Evolutionary conservation across 2,329 filamentous ascomycete genomes (phyloP).

Genomic region (Fusarium torulosum): DNA sequence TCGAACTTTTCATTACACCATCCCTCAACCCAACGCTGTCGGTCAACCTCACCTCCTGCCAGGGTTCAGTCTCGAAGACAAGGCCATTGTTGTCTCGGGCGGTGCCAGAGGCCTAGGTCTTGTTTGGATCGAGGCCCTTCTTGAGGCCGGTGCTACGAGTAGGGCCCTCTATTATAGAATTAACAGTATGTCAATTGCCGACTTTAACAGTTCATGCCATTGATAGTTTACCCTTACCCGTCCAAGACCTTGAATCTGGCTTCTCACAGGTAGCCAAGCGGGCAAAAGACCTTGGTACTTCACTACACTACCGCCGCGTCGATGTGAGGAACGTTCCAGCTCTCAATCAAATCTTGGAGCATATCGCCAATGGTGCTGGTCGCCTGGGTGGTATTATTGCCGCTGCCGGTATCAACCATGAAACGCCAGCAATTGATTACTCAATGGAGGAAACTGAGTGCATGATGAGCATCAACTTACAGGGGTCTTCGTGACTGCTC

Average conservation of each 20-base stretch:
- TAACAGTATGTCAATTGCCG: background rate
- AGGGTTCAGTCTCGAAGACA: conserved; percentile 81
- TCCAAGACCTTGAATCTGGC: conserved; percentile 59
- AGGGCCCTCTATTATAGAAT: conserved; percentile 8
- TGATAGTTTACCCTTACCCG: conserved; percentile 70
- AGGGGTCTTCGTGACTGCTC: conserved; percentile 84
- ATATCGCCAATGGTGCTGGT: conserved; percentile 77
- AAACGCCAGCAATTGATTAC: conserved; percentile 86
- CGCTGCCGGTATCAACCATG: conserved; percentile 80
- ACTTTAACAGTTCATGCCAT: conserved; percentile 71
- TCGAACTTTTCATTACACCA: conserved; percentile 43
- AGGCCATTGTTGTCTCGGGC: conserved; percentile 81
- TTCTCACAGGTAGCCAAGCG: conserved; percentile 75
- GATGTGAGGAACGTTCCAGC: conserved; percentile 80
- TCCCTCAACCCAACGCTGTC: conserved; percentile 30
- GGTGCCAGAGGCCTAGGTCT: conserved; percentile 82
- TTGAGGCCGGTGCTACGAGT: conserved; percentile 82
- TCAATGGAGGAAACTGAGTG: conserved; percentile 78
- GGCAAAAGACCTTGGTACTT: conserved; percentile 74
- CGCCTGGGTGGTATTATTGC: conserved; percentile 83
- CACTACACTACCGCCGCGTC: conserved; percentile 79
- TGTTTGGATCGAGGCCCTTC: conserved; percentile 80
- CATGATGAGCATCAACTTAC: conserved; percentile 89
- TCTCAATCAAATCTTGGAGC: conserved; percentile 75
- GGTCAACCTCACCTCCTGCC: conserved; percentile 61